These are phyloP conservation scores for Aspergillus amoenus DNA, from an alignment of 2,329 filamentous ascomycete species.

Conservation along the genomic window DNA sequence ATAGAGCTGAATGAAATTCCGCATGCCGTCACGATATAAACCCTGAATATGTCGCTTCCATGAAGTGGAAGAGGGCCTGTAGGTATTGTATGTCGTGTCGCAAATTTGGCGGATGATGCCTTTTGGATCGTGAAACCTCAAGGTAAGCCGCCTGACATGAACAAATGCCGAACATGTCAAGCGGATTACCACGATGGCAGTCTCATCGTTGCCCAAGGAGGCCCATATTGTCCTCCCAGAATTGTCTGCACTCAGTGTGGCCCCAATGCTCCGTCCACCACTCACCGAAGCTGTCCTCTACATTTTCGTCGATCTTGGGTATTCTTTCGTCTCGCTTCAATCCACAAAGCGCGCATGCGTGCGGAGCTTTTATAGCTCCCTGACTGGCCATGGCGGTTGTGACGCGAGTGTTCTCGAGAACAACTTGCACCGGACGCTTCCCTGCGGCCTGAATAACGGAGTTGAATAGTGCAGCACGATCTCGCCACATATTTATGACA, in stretches of 20 bases:
- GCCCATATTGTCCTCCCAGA: constrained; percentile 77
- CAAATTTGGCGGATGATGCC: neutral
- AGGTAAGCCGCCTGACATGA: neutral
- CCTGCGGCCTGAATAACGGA: constrained; percentile 52
- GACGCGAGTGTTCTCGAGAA: constrained; percentile 68
- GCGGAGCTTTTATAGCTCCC: constrained; percentile 70
- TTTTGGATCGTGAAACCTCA: neutral
- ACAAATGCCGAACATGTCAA: neutral
- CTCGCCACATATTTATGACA: constrained; percentile 71
- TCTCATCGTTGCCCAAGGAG: constrained; percentile 65
- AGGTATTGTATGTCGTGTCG: neutral
- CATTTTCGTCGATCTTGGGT: constrained; percentile 68
- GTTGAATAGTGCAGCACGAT: constrained; percentile 71
- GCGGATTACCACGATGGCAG: neutral
- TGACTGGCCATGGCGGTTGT: constrained; percentile 61
- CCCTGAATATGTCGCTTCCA: neutral
- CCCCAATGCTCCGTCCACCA: constrained; percentile 95
- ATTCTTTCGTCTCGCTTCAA: constrained; percentile 85
- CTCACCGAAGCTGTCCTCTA: constrained; percentile 91
- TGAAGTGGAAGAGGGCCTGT: neutral
- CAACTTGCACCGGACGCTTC: constrained; percentile 60
- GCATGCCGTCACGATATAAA: neutral
- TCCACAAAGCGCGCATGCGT: constrained; percentile 81
- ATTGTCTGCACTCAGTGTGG: constrained; percentile 74
- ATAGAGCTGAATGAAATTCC: neutral